phyloP scores from a whole-genome alignment of 805 yeast genomes.

The Debaryomyces tyrocola region DNA sequence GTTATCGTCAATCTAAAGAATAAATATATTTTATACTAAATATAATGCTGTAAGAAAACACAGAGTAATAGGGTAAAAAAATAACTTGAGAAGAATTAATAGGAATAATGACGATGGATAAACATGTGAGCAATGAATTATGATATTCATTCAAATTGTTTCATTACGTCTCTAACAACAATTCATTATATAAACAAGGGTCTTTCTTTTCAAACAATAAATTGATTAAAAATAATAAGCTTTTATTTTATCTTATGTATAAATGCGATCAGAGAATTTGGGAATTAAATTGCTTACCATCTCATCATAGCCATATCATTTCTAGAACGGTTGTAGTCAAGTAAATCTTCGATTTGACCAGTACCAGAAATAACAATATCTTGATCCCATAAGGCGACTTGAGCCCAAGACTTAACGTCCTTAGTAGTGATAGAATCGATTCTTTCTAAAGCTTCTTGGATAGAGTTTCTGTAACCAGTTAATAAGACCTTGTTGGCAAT shows the following conservation, averaged over 20 bases:
- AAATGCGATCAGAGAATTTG: neutral
- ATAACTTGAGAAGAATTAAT: constrained; percentile 2
- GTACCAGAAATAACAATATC: constrained; percentile 82
- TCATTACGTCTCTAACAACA: neutral
- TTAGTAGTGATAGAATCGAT: constrained; percentile 64
- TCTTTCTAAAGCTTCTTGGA: constrained; percentile 56
- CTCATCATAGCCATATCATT: constrained; percentile 88
- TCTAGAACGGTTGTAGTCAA: constrained; percentile 85
- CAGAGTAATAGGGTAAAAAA: constrained; percentile 3
- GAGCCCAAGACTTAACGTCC: constrained; percentile 73
- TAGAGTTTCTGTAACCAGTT: constrained; percentile 61
- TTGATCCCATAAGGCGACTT: constrained; percentile 73
- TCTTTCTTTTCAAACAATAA: neutral
- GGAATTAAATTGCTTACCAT: constrained; percentile 36
- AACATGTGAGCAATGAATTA: neutral
- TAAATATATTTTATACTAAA: constrained; percentile 8
- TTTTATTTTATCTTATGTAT: constrained; percentile 1
- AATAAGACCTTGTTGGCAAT: constrained; percentile 61
- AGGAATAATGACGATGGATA: constrained; percentile 1
- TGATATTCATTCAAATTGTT: neutral
- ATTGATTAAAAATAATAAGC: neutral
- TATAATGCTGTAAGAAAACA: constrained; percentile 6
- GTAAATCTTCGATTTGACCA: constrained; percentile 82
- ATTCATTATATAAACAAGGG: constrained; percentile 4
- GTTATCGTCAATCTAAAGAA: constrained; percentile 1